These are phyloP conservation scores for Scheffersomyces coipomensis DNA, from an alignment of 805 yeast species.

Conservation along the genomic window DNA sequence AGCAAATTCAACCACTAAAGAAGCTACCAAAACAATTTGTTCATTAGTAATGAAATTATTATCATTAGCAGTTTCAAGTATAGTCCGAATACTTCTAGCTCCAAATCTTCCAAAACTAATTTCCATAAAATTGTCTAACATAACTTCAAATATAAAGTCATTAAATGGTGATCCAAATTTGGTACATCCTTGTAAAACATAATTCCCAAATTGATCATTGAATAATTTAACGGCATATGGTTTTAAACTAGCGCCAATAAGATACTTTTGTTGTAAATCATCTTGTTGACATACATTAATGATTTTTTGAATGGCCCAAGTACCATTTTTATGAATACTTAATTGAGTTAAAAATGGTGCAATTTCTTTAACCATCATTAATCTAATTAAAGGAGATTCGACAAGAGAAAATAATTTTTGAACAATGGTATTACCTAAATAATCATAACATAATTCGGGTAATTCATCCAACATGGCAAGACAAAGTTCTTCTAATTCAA, in stretches of 20 bases:
- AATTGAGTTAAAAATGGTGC: conserved; percentile 82
- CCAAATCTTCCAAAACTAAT: conserved; percentile 91
- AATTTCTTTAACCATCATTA: conserved; percentile 75
- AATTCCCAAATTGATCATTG: conserved; percentile 95
- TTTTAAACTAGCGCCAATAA: conserved; percentile 67
- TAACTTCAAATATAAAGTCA: conserved; percentile 83
- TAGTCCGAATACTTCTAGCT: conserved; percentile 91
- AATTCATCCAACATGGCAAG: conserved; percentile 83
- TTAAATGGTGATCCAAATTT: conserved; percentile 88
- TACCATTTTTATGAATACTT: conserved; percentile 96
- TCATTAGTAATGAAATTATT: conserved; percentile 44
- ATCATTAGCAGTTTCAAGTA: conserved; percentile 70
- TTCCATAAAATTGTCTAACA: conserved; percentile 72
- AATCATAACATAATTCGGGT: conserved; percentile 89
- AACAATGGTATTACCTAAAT: conserved; percentile 92
- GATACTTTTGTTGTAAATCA: conserved; percentile 43
- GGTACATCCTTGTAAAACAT: conserved; percentile 91
- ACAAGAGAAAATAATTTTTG: conserved; percentile 82
- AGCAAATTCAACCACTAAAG: conserved; percentile 74
- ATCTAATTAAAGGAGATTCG: conserved; percentile 63
- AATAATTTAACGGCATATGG: conserved; percentile 84
- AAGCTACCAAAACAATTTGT: conserved; percentile 70
- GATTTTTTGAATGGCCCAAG: conserved; percentile 98
- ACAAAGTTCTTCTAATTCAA: conserved; percentile 79
- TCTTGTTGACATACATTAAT: conserved; percentile 66